phyloP scores from a whole-genome alignment of 2,329 filamentous ascomycete species.

The Clonostachys solani region DNA sequence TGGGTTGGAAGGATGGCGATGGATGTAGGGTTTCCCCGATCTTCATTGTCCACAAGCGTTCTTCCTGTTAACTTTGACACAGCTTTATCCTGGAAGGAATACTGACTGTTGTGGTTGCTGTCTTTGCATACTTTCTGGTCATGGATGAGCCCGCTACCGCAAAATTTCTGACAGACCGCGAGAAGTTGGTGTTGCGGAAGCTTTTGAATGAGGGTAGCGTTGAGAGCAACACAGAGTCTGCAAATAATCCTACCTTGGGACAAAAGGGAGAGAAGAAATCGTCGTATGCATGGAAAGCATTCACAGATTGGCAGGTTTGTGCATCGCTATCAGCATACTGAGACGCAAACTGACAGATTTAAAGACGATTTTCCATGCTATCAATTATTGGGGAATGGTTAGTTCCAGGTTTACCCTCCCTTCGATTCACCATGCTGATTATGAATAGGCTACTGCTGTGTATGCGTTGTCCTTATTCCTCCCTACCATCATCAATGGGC shows the following conservation, averaged over 20 bases:
- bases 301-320: conserved; percentile 67
- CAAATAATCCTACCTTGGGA: not conserved
- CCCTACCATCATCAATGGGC: conserved; percentile 54
- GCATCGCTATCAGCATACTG: conserved; percentile 12
- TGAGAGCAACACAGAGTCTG: not conserved
- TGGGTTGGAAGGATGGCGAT: conserved; percentile 56
- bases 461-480: conserved; percentile 48
- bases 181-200: conserved; percentile 12
- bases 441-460: conserved; percentile 9
- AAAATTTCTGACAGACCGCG: conserved; percentile 13
- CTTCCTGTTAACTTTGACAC: not conserved
- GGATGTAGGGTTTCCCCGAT: conserved; percentile 38
- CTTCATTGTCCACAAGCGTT: not conserved
- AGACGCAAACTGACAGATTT: not conserved
- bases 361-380: conserved; percentile 14
- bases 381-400: conserved; percentile 29
- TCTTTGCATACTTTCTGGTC: not conserved
- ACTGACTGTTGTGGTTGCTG: conserved; percentile 21
- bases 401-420: not conserved
- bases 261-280: conserved; percentile 10
- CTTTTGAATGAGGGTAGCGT: conserved; percentile 13
- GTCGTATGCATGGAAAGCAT: conserved; percentile 42
- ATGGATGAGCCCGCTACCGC: conserved; percentile 2
- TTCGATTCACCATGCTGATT: not conserved
- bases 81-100: conserved; percentile 38